Base-by-base conservation (phyloP, 2,329 filamentous ascomycete genomes). In the Phialocephala subalpina region DNA sequence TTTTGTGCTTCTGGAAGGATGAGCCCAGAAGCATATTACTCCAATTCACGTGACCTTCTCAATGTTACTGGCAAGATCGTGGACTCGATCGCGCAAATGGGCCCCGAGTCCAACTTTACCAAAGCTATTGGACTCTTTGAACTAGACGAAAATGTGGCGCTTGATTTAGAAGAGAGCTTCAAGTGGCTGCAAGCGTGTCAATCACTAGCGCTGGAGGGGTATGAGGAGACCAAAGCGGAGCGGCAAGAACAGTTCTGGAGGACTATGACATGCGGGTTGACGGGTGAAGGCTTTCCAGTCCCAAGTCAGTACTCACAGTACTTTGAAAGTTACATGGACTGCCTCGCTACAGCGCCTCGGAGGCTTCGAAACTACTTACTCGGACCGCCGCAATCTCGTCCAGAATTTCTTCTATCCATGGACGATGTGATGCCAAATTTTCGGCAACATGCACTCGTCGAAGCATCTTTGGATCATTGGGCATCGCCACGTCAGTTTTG, bases 401-500 rank as follows among this genome's bases (percentile, higher is more conserved):
- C 3, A 12, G 5, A 42, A 14, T 14, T 14, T 42, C 38, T 14
- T 42, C 38, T 14, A 42, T 14, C 27, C 18, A 16, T 58, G 6
- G 42, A 58, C 14, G 52, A 62, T 18, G 56, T 59, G 33, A 22
- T 53, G 20, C 58, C 45, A 11, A 35, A 63, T 20, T 62, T 18
- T 33, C 27, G 42, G 25, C 58, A 25, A 4, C 57, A 63, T 42
- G 45, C 45, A 8, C 7, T 36, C 18, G 63, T 66, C 20, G 64
- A 66, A 52, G 55, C 64, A 33, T 63, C 60, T 12, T n/a, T 66
- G 33, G 27, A 45, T 27, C 29, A 22, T 8, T 66, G 60, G 64
- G 58, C 64, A 12, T 53, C 64, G 16, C 33, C 20, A 57, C 83
- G 68, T 84, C 79, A n/a, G 12, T 61, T 68, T 29, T 65, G 59